Percentiles rank a stretch among this genome's conserved stretches.
Evolutionary conservation across 169 alveolate species (phyloP).

Genomic region (Eimeria maxima): DNA sequence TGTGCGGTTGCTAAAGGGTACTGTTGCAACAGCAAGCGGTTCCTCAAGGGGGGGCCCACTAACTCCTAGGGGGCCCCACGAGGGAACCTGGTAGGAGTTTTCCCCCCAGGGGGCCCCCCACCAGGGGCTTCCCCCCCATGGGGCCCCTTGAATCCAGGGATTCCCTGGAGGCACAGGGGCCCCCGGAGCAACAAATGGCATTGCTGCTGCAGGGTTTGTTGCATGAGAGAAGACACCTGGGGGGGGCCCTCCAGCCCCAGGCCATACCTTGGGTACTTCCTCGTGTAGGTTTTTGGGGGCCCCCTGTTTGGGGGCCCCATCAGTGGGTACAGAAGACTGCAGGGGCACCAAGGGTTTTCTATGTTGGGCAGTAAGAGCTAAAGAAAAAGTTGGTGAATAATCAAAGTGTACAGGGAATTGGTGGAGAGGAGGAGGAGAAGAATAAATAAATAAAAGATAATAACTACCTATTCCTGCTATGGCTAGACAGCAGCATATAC

Average conservation of each 20-base stretch:
- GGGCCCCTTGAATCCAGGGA: no score
- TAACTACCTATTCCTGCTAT: not conserved
- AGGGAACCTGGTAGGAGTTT: no score
- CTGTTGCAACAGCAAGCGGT: conserved; percentile 68
- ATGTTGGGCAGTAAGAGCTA: conserved; percentile 23
- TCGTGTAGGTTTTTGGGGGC: no score
- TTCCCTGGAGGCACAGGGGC: not conserved
- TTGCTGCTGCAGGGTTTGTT: not conserved
- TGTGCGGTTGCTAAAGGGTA: conserved; percentile 66
- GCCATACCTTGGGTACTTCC: not conserved
- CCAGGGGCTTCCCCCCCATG: no score
- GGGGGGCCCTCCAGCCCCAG: not conserved
- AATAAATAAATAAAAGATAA: not conserved
- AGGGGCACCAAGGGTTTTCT: conserved; percentile 32
- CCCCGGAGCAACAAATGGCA: not conserved
- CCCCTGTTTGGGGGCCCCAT: conserved; percentile 19
- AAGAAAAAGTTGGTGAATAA: conserved; percentile 23
- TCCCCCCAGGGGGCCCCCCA: not conserved
- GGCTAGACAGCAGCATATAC: not conserved
- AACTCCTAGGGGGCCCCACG: not conserved
- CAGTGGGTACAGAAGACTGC: not conserved
- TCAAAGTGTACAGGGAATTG: conserved; percentile 64
- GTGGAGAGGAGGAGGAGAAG: conserved; percentile 68
- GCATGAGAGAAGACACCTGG: not conserved
- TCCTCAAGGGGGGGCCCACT: not conserved